Evolutionary conservation across 345 rosid genomes (phyloP), one percentile per base, ranked within the genome.

Genomic region (Salix suchowensis): DNA sequence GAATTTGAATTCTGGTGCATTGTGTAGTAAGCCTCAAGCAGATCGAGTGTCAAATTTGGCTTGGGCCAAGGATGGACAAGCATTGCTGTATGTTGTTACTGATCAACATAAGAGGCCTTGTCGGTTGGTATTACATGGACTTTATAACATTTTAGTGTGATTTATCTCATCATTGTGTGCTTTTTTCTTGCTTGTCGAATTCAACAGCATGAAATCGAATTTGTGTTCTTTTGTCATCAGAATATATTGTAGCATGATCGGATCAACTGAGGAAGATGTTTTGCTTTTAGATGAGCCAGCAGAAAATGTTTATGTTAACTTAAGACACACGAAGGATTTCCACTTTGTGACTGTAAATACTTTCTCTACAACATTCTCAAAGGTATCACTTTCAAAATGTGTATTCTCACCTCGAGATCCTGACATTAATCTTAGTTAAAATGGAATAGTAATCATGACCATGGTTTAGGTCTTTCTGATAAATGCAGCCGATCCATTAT

Each of bases 1-100:
- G 87, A 96, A 92, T 80, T 83, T 93, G 82, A 91, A 89, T 78
- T 92, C 99, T 34, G 95, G 97, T 81, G 91, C 97, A 36, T 86
- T 96, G 72, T 96, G 99, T 81, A 84, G 94, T 81, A 92, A 89
- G 86, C 99, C 95, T 85, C 91, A 92, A 39, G 99, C 94, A 26
- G 94, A 83, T 71, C 79, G 86, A 65, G 98, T 96, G 68, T 96
- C 98, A 0, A 89, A 85, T 83, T 79, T 96, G 79, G 97, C 96
- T 0, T 96, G 99, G 99, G 96, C 91, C 6, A 93, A 88, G 87
- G 89, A 87, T 50, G 97, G 98, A 7, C 94, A 90, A 84, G 91
- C 89, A 60, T 78, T 96, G 89, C 83, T 96, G 77, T 96, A 93
- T 88, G 97, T 89, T 54, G 88, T 96, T 60, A 92, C 98, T 72